Evolutionary conservation across 371 early-diverging fungal species (phyloP), one percentile per base, ranked within the genome.

Genomic region (Mucor irregularis): DNA sequence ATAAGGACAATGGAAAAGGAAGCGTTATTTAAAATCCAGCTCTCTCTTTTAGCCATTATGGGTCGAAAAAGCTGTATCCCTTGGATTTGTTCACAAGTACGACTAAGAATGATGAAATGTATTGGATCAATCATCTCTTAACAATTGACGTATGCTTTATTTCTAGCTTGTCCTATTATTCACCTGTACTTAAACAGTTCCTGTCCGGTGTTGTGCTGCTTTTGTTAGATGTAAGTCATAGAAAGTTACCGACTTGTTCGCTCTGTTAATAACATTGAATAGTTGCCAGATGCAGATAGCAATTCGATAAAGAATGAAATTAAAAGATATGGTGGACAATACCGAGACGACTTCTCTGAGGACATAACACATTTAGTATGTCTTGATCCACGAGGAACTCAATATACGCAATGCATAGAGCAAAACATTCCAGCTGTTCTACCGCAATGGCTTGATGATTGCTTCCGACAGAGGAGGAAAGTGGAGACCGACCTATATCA

Each of bases 361-460:
- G 85, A 84, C 28, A 73, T 85, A 0, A 91, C 90, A 1, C 88
- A 88, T 58, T 38, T 89, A 25, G 61, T 89, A 8, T 68, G 81
- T 5, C 37, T 75, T 6, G 46, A 73, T 26, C 64, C 74, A 2
- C 52, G 65, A 49, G 83, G 81, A 28, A 57, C 56, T 30, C 78
- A 80, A 37, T 86, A 85, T 57, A 74, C 78, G 25, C 71, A 74
- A 44, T 78, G 67, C 2, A 68, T 73, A 29, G 60, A 77, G 25
- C 42, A 76, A 48, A 73, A 71, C 6, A 83, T 88, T 35, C 81
- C 72, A 37, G 64, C 85, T 3, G 80, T 94, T 4, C 68, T 90
- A 13, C 91, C 93, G 7, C 90, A 91, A 49, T 94, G 88, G 84
- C 74, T 93, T 50, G 87, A 91, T 55, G 85, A 85, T 40, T 88